Base-by-base conservation (phyloP, 805 yeast genomes). In the Myxozyma neotropica region DNA sequence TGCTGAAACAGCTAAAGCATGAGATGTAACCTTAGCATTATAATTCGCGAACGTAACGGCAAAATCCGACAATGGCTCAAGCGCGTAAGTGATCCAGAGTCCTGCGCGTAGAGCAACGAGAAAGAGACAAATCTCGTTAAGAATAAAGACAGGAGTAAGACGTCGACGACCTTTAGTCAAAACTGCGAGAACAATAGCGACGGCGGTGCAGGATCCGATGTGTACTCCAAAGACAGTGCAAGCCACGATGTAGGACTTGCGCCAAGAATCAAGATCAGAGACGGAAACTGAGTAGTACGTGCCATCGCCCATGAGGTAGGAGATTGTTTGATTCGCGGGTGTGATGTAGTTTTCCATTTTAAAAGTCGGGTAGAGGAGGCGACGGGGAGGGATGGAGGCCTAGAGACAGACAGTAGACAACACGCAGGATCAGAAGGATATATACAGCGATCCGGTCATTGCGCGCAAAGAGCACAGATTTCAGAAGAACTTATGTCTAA, bases 81-180 rank as follows among this genome's bases (percentile, higher is more conserved):
- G 68, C 19, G 85, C 70, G 64, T 85, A 83, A 12, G 74, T 78
- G 29, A 87, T 67, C 72, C 80, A 84, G 4, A 91, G 73, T 1
- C 81, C 79, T 0, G 91, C 81, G 54, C 88, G 86, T 15, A 90
- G 57, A 3, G 86, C 71, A 54, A 86, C 73, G 3, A 84, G 70
- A 1, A 82, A 51, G 53, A 93, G 75, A 35, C 88, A 82, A 1
- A 78, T 52, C 70, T 84, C 85, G 72, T 92, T 91, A 46, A 90
- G 73, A n/a, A 85, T 71, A 71, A 89, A 93, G 29, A 90, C 81
- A 6, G 91, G 88, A 0, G 92, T 83, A 23, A 73, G 79, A 66
- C 67, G 64, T 35, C 58, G 59, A 47, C 80, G 82, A 55, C 79
- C 80, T 58, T 85, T 70, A 67, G 80, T 77, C 44, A 85, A 73